A percentile compares a stretch with the other conserved stretches of the same genome.
phyloP scores from a whole-genome alignment of 2,329 filamentous ascomycete genomes.

The Pezicula rhizophila region DNA sequence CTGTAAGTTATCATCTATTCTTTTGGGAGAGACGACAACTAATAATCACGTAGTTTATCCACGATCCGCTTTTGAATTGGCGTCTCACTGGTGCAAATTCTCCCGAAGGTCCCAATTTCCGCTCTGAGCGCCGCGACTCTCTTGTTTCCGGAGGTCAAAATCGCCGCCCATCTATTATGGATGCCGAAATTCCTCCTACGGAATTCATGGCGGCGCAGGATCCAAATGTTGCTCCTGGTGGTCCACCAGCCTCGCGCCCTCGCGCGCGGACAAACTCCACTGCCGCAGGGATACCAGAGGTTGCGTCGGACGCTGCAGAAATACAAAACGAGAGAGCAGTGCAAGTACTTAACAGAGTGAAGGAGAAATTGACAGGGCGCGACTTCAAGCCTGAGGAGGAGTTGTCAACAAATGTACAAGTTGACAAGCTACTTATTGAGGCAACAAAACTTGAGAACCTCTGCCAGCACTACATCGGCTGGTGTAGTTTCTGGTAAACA shows the following conservation, averaged over 20 bases:
- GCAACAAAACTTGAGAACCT: conserved; percentile 96
- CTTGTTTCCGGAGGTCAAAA: conserved; percentile 38
- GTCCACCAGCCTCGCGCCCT: conserved; percentile 41
- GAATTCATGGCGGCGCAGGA: conserved; percentile 48
- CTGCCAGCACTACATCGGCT: conserved; percentile 98
- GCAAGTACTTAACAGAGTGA: conserved; percentile 84
- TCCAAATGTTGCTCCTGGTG: conserved; percentile 30
- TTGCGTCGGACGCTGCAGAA: conserved; percentile 46
- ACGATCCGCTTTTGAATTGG: conserved; percentile 98
- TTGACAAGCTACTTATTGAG: conserved; percentile 90
- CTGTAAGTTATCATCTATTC: conserved; percentile 55
- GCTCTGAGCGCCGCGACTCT: conserved; percentile 51
- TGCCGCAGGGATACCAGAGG: conserved; percentile 29
- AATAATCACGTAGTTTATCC: conserved; percentile 69
- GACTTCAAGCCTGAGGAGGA: conserved; percentile 88
- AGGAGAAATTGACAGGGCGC: conserved; percentile 89
- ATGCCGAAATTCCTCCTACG: conserved; percentile 53
- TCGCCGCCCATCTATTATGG: conserved; percentile 65
- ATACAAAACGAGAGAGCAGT: conserved; percentile 89
- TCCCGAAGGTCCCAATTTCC: conserved; percentile 61
- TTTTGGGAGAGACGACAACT: conserved; percentile 2
- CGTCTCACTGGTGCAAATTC: conserved; percentile 63
- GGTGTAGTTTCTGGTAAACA: conserved; percentile 91
- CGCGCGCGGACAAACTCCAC: conserved; percentile 58
- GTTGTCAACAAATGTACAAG: conserved; percentile 78